Evolutionary conservation across 805 yeast genomes (phyloP).

Genomic region (Sugiyamaella chiloensis): DNA sequence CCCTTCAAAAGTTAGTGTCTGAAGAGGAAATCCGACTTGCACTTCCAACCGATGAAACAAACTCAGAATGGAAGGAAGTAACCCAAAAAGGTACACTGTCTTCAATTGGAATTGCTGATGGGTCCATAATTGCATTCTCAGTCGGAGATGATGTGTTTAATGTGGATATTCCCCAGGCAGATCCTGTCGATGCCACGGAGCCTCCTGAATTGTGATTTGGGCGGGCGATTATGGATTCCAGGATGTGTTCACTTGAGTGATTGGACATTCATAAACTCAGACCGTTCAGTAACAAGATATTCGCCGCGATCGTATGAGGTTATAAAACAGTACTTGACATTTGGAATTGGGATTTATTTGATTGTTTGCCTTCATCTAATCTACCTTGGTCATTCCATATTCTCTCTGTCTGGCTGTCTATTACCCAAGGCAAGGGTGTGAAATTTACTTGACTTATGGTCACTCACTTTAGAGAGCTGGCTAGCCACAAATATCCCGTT

Average conservation of each 20-base stretch:
- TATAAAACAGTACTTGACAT: too few relatives aligned
- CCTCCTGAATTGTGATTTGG: background rate
- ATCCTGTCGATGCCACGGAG: background rate
- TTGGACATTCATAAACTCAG: too few relatives aligned
- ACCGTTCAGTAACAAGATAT: too few relatives aligned
- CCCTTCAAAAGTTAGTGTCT: background rate
- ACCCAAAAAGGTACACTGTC: slow-evolving; percentile 8
- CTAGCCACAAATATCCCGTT: slow-evolving; percentile 13
- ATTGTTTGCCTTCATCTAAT: too few relatives aligned
- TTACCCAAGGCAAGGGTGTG: slow-evolving; percentile 3
- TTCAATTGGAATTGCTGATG: slow-evolving; percentile 14
- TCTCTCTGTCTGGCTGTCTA: too few relatives aligned
- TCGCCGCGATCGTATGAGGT: too few relatives aligned
- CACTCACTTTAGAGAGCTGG: slow-evolving; percentile 16
- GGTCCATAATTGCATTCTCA: slow-evolving; percentile 17
- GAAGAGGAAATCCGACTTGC: slow-evolving; percentile 11
- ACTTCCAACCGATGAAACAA: slow-evolving; percentile 10
- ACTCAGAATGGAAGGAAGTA: slow-evolving; percentile 15
- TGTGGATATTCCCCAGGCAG: slow-evolving; percentile 14
- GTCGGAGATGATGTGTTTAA: slow-evolving; percentile 8
- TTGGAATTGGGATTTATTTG: too few relatives aligned
- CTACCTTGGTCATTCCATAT: too few relatives aligned
- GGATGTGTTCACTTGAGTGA: too few relatives aligned
- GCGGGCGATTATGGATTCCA: too few relatives aligned
- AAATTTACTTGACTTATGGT: slow-evolving; percentile 3